These are phyloP conservation scores for Taxillus chinensis DNA, from an alignment of 164 flowering plant genomes.

Conservation along the genomic window DNA sequence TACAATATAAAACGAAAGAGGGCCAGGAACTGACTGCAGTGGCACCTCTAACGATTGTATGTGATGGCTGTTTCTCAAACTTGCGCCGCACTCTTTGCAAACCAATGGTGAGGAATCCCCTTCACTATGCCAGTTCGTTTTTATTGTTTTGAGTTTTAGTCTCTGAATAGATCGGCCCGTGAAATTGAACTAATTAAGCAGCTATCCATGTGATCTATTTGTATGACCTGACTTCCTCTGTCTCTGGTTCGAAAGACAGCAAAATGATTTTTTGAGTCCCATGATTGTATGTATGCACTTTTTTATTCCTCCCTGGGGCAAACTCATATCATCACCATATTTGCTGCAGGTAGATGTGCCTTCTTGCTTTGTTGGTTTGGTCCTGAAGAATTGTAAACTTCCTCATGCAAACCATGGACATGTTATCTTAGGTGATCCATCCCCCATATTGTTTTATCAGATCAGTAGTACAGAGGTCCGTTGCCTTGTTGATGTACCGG, in stretches of 20 bases:
- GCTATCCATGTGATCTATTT: no score
- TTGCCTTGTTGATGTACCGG: constrained; percentile 93
- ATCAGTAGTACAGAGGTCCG: constrained; percentile 84
- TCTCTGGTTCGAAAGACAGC: no score
- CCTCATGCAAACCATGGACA: constrained; percentile 87
- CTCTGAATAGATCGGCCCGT: no score
- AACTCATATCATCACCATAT: neutral
- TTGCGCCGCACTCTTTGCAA: constrained; percentile 76
- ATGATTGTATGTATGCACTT: no score
- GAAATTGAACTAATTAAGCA: no score
- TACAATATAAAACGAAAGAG: constrained; percentile 53
- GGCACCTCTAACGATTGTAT: constrained; percentile 85
- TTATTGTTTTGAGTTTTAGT: no score
- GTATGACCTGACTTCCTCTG: no score
- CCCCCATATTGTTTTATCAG: constrained; percentile 82
- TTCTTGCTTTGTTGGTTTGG: constrained; percentile 84
- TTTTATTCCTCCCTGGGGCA: no score
- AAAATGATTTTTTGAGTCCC: no score
- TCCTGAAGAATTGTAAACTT: constrained; percentile 77
- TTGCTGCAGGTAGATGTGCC: constrained; percentile 71
- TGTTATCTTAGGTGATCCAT: constrained; percentile 81
- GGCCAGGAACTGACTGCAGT: constrained; percentile 54
- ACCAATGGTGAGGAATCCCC: constrained; percentile 46
- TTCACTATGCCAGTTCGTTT: neutral
- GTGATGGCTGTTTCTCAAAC: constrained; percentile 95